Evolutionary conservation across 2,329 filamentous ascomycete species (phyloP), one percentile per base, ranked within the genome.

Genomic region (Madurella mycetomatis): DNA sequence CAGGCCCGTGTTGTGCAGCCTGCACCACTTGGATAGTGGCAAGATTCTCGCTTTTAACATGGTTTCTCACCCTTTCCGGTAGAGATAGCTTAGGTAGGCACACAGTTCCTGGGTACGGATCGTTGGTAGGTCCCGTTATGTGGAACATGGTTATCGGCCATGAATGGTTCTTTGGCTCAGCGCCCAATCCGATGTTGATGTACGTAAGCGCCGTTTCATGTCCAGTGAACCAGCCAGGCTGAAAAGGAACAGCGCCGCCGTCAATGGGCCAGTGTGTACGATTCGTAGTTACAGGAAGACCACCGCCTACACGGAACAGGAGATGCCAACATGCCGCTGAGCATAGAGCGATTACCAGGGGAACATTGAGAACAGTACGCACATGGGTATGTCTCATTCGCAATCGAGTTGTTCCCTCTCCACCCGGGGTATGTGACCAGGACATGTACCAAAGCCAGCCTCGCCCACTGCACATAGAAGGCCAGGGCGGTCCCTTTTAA

Each of bases 181-280:
- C 52, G 9, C 49, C 56, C n/a, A 51, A 34, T 18, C 47, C 56
- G 9, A 58, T 37, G 41, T 58, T 58, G 49, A 58, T 53, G 47
- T 58, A 58, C 15, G 55, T 53, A 7, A 56, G 30, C 7, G 53
- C 49, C 13, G 39, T 43, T 25, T 30, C 49, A 41, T 58, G 56
- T 9, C 56, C 56, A 9, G 39, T 41, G 12, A 52, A 55, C 56
- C 56, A 58, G 12, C 53, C 56, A 2, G 56, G 56, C 30, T 58
- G 49, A 19, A 58, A 34, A 4, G 49, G 49, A 25, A 58, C 32
- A 2, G 53, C 52, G 16, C 56, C 56, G 34, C 56, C 56, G 1
- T 41, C 42, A 11, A 58, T 17, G 2, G 53, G 56, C 52, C 53
- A 58, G 44, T 51, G 12, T 25, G 49, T 58, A 12, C 56, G 46